phyloP scores from a whole-genome alignment of 768 basidiomycete genomes.

The Grammothele lineata region DNA sequence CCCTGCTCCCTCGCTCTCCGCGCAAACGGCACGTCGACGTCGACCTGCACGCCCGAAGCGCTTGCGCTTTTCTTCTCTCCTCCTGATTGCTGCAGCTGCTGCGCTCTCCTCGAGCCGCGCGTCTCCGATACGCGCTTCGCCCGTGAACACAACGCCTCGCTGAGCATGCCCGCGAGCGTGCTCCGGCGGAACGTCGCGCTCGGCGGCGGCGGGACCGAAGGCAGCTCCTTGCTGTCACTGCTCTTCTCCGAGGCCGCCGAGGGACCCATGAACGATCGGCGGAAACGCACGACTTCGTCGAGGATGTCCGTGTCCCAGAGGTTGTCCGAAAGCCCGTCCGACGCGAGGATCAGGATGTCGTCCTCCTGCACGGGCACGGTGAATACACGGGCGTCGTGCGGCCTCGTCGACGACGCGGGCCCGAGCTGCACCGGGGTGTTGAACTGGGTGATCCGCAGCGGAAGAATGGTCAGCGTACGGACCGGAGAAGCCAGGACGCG shows the following conservation, averaged over 20 bases:
- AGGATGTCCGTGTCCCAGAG: constrained; percentile 86
- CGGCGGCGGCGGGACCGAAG: constrained; percentile 3
- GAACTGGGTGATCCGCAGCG: constrained; percentile 32
- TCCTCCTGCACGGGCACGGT: constrained; percentile 64
- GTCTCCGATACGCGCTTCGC: constrained; percentile 64
- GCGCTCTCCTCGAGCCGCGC: constrained; percentile 5
- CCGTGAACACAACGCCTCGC: constrained; percentile 77
- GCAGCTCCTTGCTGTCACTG: neutral
- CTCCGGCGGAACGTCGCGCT: constrained; percentile 38
- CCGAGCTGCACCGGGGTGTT: constrained; percentile 66
- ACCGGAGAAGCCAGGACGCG: constrained; percentile 2
- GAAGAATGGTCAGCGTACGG: no score
- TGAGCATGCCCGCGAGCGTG: constrained; percentile 65
- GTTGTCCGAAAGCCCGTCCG: constrained; percentile 82
- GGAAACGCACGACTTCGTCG: constrained; percentile 70
- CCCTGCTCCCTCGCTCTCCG: constrained; percentile 75
- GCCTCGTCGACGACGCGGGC: constrained; percentile 55
- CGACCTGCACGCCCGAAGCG: constrained; percentile 17
- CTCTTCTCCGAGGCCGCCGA: neutral
- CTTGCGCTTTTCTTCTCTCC: constrained; percentile 10
- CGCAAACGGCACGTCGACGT: constrained; percentile 76
- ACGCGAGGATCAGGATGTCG: constrained; percentile 77
- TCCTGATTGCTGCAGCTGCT: neutral
- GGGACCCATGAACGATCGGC: constrained; percentile 28
- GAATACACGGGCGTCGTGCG: constrained; percentile 64